Conservation (phyloP, 2,329 filamentous ascomycete genomes). For the Hyphodiscus sp. region DNA sequence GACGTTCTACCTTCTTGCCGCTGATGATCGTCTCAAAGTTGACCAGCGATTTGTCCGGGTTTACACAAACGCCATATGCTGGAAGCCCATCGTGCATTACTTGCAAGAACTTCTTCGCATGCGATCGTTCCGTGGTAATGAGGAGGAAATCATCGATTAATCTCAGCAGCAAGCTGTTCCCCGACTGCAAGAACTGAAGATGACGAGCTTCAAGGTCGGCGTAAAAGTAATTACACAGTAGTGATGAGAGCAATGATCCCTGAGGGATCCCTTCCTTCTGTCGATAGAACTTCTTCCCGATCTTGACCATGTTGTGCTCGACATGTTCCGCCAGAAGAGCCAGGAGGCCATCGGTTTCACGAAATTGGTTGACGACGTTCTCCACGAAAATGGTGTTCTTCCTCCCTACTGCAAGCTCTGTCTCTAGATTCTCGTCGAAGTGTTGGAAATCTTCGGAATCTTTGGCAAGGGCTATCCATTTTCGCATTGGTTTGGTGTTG, state of each 20-base stretch:
- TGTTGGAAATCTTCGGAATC: slow-evolving; percentile 21
- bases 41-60: slow-evolving; percentile 69
- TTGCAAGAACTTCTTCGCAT: slow-evolving; percentile 67
- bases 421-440: slow-evolving; percentile 27
- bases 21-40: slow-evolving; percentile 68
- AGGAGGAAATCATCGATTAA: slow-evolving; percentile 92
- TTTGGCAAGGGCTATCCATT: slow-evolving; percentile 27
- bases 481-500: slow-evolving; percentile 22
- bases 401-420: slow-evolving; percentile 29
- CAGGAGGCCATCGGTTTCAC: slow-evolving; percentile 55
- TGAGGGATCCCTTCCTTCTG: slow-evolving; percentile 90
- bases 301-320: slow-evolving; percentile 76
- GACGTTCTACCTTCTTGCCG: slow-evolving; percentile 44
- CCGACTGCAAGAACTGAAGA: slow-evolving; percentile 56
- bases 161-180: slow-evolving; percentile 64
- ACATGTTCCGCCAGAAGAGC: slow-evolving; percentile 73
- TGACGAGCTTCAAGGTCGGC: slow-evolving; percentile 71
- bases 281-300: slow-evolving; percentile 82
- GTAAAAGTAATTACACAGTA: slow-evolving; percentile 95
- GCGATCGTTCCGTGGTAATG: slow-evolving; percentile 61
- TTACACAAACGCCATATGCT: slow-evolving; percentile 75
- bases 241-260: slow-evolving; percentile 78
- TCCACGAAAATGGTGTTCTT: slow-evolving; percentile 73
- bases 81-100: slow-evolving; percentile 75
- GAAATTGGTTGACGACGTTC: slow-evolving; percentile 49